Base-by-base conservation (phyloP, 805 yeast genomes). In the Ogataea naganishii region DNA sequence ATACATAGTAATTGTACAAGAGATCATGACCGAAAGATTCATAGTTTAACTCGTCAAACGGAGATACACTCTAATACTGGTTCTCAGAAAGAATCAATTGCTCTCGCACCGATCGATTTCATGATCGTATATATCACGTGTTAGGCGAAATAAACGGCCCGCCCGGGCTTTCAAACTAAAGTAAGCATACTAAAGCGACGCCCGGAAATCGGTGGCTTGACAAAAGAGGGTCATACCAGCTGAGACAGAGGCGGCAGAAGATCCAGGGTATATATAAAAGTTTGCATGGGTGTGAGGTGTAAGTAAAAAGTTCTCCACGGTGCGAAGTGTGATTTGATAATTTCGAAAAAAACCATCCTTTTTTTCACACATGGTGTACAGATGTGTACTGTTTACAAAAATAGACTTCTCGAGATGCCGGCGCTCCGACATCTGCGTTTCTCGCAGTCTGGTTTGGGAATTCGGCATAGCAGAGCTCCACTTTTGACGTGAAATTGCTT, bases 11-110 rank as follows among this genome's bases (percentile, higher is more conserved):
- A 18, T 53, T 62, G 65, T 64, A 30, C 49, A 47, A 62, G 66
- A 62, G 69, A 57, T 56, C 39, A 64, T 64, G 71, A 64, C 71
- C 71, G 69, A 62, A 45, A 56, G 66, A 60, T 47, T 63, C 71
- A 63, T 17, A 20, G 56, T 36, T 22, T 33, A 34, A 51, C 60
- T 64, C 69, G 53, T 61, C 64, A 60, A 53, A 51, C 69, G 71
- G 71, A 64, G 71, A 64, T 64, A 64, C 71, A 60, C 69, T 62
- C 66, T 58, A 24, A 32, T 33, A 7, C 26, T 18, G 28, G 12
- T 13, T n/a, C 27, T 25, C 23, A 23, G 11, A 15, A 25, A 14
- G 14, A 15, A 25, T 11, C 11, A 13, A 13, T 31, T 19, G 11
- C 6, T 34, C 7, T 34, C 7, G 19, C 35, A 31, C 24, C 37